Base-by-base conservation (phyloP, 2,329 filamentous ascomycete genomes). In the Aspergillus calidoustus region DNA sequence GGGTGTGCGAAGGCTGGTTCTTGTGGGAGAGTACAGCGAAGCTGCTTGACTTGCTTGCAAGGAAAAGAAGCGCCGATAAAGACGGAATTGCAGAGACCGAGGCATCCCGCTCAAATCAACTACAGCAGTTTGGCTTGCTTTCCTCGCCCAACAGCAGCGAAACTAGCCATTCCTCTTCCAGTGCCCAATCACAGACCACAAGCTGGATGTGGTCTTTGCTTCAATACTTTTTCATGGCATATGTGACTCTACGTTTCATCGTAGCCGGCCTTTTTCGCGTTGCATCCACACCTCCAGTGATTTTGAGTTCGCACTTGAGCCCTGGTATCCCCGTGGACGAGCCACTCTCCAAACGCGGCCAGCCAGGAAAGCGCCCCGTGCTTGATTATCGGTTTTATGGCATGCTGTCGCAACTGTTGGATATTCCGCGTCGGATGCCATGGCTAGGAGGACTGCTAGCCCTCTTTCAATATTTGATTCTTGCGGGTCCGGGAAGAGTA, bases 1-100 rank as follows among this genome's bases (percentile, higher is more conserved):
- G 90, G 75, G 84, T 91, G 46, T 92, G 91, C 68, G 89, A 98
- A 78, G 91, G 91, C 25, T 96, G 92, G 91, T 85, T 97, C 71
- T 78, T 98, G 67, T 97, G 90, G 87, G 93, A 96, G 75, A 85
- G 87, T 61, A 85, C 96, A 64, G 90, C 89, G 68, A 96, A 94
- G 73, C 78, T 90, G 64, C 84, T 86, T 62, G 82, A 83, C 64
- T 74, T 79, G 52, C 25, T 61, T n/a, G 71, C 84, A 65, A 76
- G 64, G 48, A 62, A 68, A 7, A 55, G 68, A 15, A 49, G 57
- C 19, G 25, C 17, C 23, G 50, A 59, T 44, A 60, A 63, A 59
- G 66, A 72, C 38, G 47, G 57, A 54, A 67, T 69, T 66, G 72
- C 62, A 63, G 78, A 52, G 63, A 70, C 78, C 65, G 63, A 74